Percentiles rank a stretch among this genome's conserved stretches.
Evolutionary conservation across 768 basidiomycete genomes (phyloP).

Genomic region (Tulasnella sp.): DNA sequence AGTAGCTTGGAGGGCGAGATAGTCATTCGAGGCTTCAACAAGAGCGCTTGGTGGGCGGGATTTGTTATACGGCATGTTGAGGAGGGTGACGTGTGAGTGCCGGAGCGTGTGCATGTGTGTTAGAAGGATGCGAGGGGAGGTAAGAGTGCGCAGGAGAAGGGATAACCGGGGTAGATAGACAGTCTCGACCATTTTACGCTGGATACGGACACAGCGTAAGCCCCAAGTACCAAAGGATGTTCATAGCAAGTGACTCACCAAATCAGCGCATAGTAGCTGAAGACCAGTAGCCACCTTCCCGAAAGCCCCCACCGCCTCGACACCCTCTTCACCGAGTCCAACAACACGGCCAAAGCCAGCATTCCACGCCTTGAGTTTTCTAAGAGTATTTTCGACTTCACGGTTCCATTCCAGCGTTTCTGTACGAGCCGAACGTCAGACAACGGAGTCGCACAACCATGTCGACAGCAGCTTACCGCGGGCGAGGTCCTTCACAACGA

Average conservation of each 20-base stretch:
- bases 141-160: slow-evolving; percentile 4
- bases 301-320: slow-evolving; percentile 34
- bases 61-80: slow-evolving; percentile 52
- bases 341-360: slow-evolving; percentile 40
- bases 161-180: slow-evolving; percentile 43
- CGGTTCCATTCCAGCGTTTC: slow-evolving; percentile 43
- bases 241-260: slow-evolving; percentile 33
- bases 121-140: slow-evolving; percentile 15
- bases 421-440: neutral
- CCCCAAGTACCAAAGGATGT: neutral
- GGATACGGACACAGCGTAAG: neutral
- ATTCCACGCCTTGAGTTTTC: slow-evolving; percentile 48
- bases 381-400: slow-evolving; percentile 37
- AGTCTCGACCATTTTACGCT: slow-evolving; percentile 31
- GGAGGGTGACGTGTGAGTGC: slow-evolving; percentile 55
- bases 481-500: slow-evolving; percentile 49
- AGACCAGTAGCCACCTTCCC: slow-evolving; percentile 45
- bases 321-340: slow-evolving; percentile 35
- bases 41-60: slow-evolving; percentile 55
- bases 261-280: slow-evolving; percentile 38
- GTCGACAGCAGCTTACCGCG: slow-evolving; percentile 23
- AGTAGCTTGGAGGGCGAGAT: slow-evolving; percentile 62
- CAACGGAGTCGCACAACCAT: neutral
- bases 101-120: slow-evolving; percentile 33
- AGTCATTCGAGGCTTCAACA: slow-evolving; percentile 61